Base-by-base conservation (phyloP, 345 rosid species). In the Balakata baccata region DNA sequence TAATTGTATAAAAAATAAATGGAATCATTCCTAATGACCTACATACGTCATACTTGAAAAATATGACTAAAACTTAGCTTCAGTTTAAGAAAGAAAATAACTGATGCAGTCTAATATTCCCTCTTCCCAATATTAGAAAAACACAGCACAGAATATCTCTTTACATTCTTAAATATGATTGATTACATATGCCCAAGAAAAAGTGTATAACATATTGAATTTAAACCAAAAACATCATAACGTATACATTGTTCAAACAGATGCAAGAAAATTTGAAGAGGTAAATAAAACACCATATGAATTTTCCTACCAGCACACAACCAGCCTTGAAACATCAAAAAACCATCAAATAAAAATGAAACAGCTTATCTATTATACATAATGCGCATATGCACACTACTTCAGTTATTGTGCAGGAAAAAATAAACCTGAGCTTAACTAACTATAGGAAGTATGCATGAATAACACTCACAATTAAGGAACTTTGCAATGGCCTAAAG, bases 401-500 rank as follows among this genome's bases (percentile, higher is more conserved):
- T 11, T 1, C n/a, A 74, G n/a, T n/a, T 37, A 58, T 49, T 65
- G 11, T 25, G 2, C 45, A 60, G 14, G 54, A 5, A 39, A 72
- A 25, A 47, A 37, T 6, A 47, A 68, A 66, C 52, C 66, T 71
- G 43, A 75, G 66, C 25, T 37, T 68, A 62, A 41, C 70, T 47
- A 38, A 65, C 14, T 39, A 38, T 68, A 34, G 75, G 64, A 72
- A 60, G 59, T 2, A 77, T 25, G 23, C 46, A 37, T 50, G 11
- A 56, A 57, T 47, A 46, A 73, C 72, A 88, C 87, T 84, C 82
- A 92, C 99, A 74, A 86, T 91, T 77, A 96, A 85, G 61, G 99
- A 96, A 78, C 84, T 86, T 74, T 86, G 86, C 69, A 96, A 84
- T 50, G 88, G 87, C 43, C 89, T 88, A 85, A 93, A 92, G 75